Evolutionary conservation across 805 yeast genomes (phyloP), one percentile per base, ranked within the genome.

Genomic region (Saccharomycopsis malanga): DNA sequence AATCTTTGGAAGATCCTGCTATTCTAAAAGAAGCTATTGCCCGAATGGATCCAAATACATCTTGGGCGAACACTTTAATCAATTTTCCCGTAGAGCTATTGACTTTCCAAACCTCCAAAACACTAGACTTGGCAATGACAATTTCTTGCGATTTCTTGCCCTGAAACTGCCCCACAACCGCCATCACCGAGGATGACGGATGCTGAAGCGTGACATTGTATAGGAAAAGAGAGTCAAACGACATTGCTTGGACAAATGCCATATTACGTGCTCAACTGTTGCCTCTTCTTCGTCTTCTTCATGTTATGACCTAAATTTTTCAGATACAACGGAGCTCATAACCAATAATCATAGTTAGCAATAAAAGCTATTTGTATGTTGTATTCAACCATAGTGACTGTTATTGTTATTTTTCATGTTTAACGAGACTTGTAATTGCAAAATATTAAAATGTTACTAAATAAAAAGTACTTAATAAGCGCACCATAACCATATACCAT

Each of bases 171-270:
- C 96, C 96, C 4, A 77, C 70, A n/a, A 81, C 68, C 1, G 88
- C 71, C 27, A 63, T 62, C 4, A 72, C 61, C 3, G 79, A 70
- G 35, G 79, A 70, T 4, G 79, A 61, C 2, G 89, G 81, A 5
- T 67, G 70, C 54, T 73, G 73, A n/a, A 87, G 67, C 5, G 96
- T 85, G 51, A 84, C 68, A 56, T 86, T 74, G 64, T 86, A 87
- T 29, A 87, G 68, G 44, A 64, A 70, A 30, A 81, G 25, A 10
- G 48, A 34, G n/a, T 48, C 48, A 21, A 41, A 43, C 2, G 42
- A 34, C 49, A 44, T 46, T 27, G 21, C n/a, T n/a, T n/a, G n/a
- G n/a, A n/a, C 10, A n/a, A 2, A 3, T 12, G 5, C 14, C 6
- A 17, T 14, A n/a, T n/a, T n/a, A n/a, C n/a, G n/a, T n/a, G n/a